Conservation (phyloP, 192 early-diverging fungal species). For the Coemansia sp. region DNA sequence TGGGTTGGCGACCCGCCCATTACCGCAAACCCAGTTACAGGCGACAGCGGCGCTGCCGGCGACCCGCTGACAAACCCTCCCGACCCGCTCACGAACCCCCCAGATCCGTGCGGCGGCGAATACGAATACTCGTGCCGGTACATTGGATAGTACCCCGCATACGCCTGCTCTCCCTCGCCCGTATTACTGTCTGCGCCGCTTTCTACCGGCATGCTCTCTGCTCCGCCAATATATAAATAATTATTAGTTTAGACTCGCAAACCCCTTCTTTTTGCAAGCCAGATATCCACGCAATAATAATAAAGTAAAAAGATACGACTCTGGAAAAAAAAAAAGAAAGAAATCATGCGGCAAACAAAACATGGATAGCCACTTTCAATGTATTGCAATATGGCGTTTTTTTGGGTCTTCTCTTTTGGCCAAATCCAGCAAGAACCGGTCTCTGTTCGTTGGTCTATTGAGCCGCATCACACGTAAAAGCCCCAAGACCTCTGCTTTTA, state of each 20-base stretch:
- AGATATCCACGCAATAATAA: not conserved
- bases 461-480: not conserved
- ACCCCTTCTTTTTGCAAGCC: too few relatives aligned
- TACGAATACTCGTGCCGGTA: not conserved
- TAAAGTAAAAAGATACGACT: not conserved
- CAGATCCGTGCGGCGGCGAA: conserved; percentile 3
- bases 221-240: not conserved
- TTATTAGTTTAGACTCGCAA: too few relatives aligned
- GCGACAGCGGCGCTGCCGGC: conserved; percentile 13
- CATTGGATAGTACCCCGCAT: conserved; percentile 4
- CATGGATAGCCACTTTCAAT: not conserved
- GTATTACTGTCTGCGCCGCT: conserved; percentile 18
- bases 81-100: conserved; percentile 9
- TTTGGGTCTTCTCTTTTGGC: not conserved
- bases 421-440: not conserved
- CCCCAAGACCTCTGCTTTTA: not conserved
- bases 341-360: not conserved
- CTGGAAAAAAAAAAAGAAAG: conserved; percentile 4
- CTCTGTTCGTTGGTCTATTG: not conserved
- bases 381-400: not conserved
- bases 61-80: conserved; percentile 12
- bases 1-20: conserved; percentile 9
- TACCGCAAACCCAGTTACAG: conserved; percentile 19
- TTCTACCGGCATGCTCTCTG: conserved; percentile 25
- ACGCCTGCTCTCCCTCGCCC: conserved; percentile 4